Percentiles rank a stretch among this genome's conserved stretches.
Conservation (phyloP, 2,329 filamentous ascomycete species). For the Aspergillus neotritici region DNA sequence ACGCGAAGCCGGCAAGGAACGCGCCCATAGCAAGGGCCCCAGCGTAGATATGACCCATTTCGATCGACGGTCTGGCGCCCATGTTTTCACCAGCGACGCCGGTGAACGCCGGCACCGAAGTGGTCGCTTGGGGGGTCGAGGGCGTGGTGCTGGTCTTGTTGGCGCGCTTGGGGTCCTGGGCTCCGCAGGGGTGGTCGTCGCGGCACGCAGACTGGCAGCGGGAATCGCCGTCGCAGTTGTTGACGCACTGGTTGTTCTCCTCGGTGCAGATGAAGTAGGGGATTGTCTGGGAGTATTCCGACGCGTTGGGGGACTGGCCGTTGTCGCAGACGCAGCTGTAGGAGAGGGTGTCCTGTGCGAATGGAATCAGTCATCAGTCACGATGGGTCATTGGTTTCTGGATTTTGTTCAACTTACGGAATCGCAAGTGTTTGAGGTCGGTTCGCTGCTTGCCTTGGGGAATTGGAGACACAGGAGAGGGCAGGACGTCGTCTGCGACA, state of each 20-base stretch:
- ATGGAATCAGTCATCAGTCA: conserved; percentile 3
- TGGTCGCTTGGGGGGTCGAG: conserved; percentile 30
- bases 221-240: conserved; percentile 44
- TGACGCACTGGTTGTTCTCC: conserved; percentile 52
- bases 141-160: conserved; percentile 45
- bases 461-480: conserved; percentile 43
- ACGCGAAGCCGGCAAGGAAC: conserved; percentile 54
- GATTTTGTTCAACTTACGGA: conserved; percentile 21
- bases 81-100: conserved; percentile 29
- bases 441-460: conserved; percentile 28
- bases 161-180: conserved; percentile 50
- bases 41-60: conserved; percentile 53
- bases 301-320: conserved; percentile 51
- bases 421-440: conserved; percentile 37
- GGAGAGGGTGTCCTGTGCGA: conserved; percentile 40
- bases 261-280: conserved; percentile 59
- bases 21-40: conserved; percentile 50
- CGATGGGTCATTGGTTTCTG: conserved; percentile 2
- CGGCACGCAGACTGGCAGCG: conserved; percentile 49
- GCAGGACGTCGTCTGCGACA: conserved; percentile 37
- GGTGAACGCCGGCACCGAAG: conserved; percentile 28
- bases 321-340: conserved; percentile 55
- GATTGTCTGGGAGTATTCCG: conserved; percentile 58
- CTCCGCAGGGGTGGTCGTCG: conserved; percentile 54
- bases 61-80: conserved; percentile 35